Percentiles rank a stretch among this genome's conserved stretches.
Conservation (phyloP, 768 basidiomycete species). For the Boletus pseudo-olivaceus region DNA sequence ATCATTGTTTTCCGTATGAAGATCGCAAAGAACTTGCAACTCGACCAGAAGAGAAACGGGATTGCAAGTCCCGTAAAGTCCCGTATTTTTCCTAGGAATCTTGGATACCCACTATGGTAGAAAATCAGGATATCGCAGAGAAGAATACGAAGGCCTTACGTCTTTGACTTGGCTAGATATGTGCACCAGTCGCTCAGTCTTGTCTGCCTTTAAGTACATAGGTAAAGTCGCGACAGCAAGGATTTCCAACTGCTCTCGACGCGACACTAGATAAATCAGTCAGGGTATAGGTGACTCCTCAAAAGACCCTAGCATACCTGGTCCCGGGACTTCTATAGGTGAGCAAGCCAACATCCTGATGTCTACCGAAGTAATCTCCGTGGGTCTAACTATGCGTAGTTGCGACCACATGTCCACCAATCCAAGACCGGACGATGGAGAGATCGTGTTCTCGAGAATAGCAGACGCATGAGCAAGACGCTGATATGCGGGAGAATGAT, state of each 20-base stretch:
- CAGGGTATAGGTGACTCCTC: background rate
- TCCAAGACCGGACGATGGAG: conserved; percentile 67
- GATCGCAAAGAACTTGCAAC: conserved; percentile 19
- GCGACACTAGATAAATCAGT: conserved; percentile 14
- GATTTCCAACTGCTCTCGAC: conserved; percentile 23
- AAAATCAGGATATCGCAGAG: conserved; percentile 1
- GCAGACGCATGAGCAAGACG: conserved; percentile 32
- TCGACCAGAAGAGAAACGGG: conserved; percentile 26
- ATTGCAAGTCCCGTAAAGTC: conserved; percentile 6
- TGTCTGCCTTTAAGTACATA: conserved; percentile 3
- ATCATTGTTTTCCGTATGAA: conserved; percentile 7
- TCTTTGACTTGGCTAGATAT: conserved; percentile 22
- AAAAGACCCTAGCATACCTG: conserved; percentile 10
- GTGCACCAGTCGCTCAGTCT: conserved; percentile 3
- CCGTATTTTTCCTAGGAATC: background rate
- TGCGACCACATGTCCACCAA: conserved; percentile 69
- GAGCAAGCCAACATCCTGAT: conserved; percentile 15
- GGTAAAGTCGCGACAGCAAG: conserved; percentile 25
- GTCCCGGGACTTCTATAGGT: background rate
- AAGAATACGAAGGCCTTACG: conserved; percentile 7
- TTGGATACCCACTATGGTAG: conserved; percentile 16
- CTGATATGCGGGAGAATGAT: conserved; percentile 33
- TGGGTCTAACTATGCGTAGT: conserved; percentile 29
- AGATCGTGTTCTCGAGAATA: conserved; percentile 46
- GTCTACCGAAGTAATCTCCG: conserved; percentile 16